Conservation (phyloP, 1,284 basidiomycete species). For the Boletellus sp. region DNA sequence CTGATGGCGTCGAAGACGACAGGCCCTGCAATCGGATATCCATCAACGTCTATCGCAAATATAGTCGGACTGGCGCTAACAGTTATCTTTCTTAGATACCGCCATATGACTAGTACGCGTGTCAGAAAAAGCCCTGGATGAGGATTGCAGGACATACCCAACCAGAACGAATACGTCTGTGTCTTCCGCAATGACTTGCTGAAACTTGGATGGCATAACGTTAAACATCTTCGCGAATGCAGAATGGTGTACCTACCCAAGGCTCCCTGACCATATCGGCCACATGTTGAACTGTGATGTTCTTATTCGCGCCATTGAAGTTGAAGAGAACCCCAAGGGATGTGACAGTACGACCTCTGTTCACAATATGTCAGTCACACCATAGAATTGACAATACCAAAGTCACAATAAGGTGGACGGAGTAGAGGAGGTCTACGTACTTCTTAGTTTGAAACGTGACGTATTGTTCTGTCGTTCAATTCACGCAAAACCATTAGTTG, state of each 20-base stretch:
- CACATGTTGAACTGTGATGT: slow-evolving; percentile 73
- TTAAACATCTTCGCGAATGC: not conserved
- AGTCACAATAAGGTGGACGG: too few species aligned
- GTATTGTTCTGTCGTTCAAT: slow-evolving; percentile 46
- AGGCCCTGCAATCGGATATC: slow-evolving; percentile 49
- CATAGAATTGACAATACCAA: too few species aligned
- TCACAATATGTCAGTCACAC: not conserved
- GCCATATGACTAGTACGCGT: slow-evolving; percentile 60
- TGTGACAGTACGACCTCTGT: slow-evolving; percentile 68
- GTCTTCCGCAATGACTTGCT: slow-evolving; percentile 72
- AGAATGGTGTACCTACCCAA: slow-evolving; percentile 46
- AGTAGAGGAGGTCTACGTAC: slow-evolving; percentile 39
- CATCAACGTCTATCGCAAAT: not conserved
- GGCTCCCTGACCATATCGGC: slow-evolving; percentile 71
- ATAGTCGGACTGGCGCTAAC: slow-evolving; percentile 31
- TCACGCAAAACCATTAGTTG: not conserved
- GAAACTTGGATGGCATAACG: slow-evolving; percentile 48
- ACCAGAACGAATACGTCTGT: slow-evolving; percentile 79
- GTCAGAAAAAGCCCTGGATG: not conserved
- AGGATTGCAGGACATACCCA: slow-evolving; percentile 44
- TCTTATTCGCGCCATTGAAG: slow-evolving; percentile 61
- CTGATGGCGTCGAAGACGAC: slow-evolving; percentile 73
- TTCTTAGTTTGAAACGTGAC: slow-evolving; percentile 73
- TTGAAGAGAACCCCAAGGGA: slow-evolving; percentile 78
- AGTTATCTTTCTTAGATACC: slow-evolving; percentile 57